These are phyloP conservation scores for Alternaria sp. DNA, from an alignment of 2,329 filamentous ascomycete species.

Conservation along the genomic window DNA sequence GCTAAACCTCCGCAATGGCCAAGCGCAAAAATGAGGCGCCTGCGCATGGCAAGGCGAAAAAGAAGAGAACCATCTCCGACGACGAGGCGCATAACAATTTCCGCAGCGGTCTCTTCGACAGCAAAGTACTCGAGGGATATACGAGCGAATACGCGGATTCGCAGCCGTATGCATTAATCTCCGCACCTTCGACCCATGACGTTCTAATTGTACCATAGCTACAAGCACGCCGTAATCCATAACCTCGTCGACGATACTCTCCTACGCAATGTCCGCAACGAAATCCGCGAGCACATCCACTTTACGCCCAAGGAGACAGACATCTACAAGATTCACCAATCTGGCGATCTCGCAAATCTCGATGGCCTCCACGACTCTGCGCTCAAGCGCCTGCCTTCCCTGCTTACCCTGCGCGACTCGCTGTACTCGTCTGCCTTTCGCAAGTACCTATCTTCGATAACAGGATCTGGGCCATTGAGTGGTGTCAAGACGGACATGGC, in stretches of 20 bases:
- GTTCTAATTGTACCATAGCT: constrained; percentile 54
- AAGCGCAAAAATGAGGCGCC: constrained; percentile 54
- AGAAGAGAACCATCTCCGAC: constrained; percentile 52
- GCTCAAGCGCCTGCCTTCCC: constrained; percentile 81
- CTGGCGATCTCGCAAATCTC: constrained; percentile 93
- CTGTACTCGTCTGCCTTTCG: constrained; percentile 91
- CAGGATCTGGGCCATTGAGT: constrained; percentile 83
- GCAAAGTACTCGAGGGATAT: constrained; percentile 42
- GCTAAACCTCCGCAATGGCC: constrained; percentile 15
- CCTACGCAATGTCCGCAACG: constrained; percentile 82
- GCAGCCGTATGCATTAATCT: constrained; percentile 42
- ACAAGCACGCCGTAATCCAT: constrained; percentile 91
- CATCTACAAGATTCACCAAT: constrained; percentile 99
- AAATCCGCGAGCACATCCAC: constrained; percentile 87
- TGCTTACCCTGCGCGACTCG: constrained; percentile 91
- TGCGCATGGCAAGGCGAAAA: constrained; percentile 50
- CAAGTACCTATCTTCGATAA: constrained; percentile 85
- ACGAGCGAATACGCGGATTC: constrained; percentile 47
- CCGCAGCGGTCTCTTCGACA: constrained; percentile 47
- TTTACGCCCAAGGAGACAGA: constrained; percentile 99
- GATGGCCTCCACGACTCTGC: constrained; percentile 90
- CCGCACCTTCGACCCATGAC: not conserved
- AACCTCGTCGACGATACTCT: constrained; percentile 79
- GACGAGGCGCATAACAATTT: constrained; percentile 50
- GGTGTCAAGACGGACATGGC: constrained; percentile 98